Conservation (phyloP, 768 basidiomycete genomes). For the Cubamyces sp. region DNA sequence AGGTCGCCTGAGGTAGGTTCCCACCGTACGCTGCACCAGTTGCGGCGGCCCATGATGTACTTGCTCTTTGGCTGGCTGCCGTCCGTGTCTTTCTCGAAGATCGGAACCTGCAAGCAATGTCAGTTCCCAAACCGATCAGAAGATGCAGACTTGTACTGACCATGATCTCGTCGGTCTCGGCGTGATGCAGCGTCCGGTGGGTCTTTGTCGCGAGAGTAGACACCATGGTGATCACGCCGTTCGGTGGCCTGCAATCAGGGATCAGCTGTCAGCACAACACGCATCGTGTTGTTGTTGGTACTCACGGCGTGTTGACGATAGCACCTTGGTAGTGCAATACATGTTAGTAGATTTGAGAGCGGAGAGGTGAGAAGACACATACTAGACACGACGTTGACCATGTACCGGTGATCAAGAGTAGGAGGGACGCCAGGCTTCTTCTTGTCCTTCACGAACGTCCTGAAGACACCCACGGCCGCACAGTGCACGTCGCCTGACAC, state of each 20-base stretch:
- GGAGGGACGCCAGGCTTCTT: conserved; percentile 54
- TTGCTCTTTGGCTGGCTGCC: conserved; percentile 77
- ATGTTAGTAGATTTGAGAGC: neutral
- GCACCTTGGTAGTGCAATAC: conserved; percentile 53
- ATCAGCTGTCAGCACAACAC: neutral
- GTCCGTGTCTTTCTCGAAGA: conserved; percentile 79
- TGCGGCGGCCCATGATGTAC: conserved; percentile 85
- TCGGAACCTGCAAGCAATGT: conserved; percentile 55
- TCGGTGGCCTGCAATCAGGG: conserved; percentile 52
- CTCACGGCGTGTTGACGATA: conserved; percentile 95
- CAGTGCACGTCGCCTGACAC: conserved; percentile 94
- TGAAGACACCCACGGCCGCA: conserved; percentile 80
- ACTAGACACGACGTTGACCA: conserved; percentile 89
- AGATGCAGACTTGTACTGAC: conserved; percentile 41
- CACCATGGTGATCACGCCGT: conserved; percentile 77
- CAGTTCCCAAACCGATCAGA: neutral
- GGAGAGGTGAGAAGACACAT: conserved; percentile 30
- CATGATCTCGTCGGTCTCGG: conserved; percentile 88
- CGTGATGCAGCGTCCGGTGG: conserved; percentile 84
- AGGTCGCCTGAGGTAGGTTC: conserved; percentile 63
- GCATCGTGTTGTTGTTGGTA: conserved; percentile 15
- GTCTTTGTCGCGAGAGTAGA: conserved; percentile 76
- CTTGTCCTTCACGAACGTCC: conserved; percentile 60
- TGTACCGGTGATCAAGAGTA: conserved; percentile 75
- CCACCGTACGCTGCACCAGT: conserved; percentile 80